A percentile compares a stretch with the other conserved stretches of the same genome.
Conservation (phyloP, 2,329 filamentous ascomycete genomes). For the Fusarium sarcochroum region DNA sequence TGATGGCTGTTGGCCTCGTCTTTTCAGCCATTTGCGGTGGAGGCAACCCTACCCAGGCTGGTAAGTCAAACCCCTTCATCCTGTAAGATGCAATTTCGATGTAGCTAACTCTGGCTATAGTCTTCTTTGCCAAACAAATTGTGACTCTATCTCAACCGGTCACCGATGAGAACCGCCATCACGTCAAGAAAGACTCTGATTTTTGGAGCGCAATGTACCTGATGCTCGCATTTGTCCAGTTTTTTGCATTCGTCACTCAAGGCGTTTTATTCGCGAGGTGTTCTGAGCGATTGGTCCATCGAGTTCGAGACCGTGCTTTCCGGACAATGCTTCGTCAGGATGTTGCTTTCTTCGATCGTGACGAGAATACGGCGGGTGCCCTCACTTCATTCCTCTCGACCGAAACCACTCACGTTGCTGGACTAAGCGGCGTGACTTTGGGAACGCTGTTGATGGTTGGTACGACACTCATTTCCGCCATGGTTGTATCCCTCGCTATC, state of each 20-base stretch:
- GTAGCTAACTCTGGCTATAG: constrained; percentile 62
- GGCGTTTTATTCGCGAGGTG: constrained; percentile 85
- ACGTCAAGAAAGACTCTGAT: constrained; percentile 78
- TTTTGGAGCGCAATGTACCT: constrained; percentile 94
- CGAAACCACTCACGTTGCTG: constrained; percentile 89
- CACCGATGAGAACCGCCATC: constrained; percentile 62
- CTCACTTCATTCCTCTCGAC: constrained; percentile 91
- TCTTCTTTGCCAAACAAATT: constrained; percentile 93
- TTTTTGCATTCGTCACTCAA: constrained; percentile 77
- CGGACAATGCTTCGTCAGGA: constrained; percentile 92
- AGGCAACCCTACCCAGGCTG: constrained; percentile 75
- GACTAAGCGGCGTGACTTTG: constrained; percentile 88
- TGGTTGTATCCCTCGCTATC: constrained; percentile 78
- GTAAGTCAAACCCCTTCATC: constrained; percentile 34
- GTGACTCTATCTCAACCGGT: constrained; percentile 72
- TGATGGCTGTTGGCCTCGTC: constrained; percentile 80
- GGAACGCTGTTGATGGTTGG: constrained; percentile 86
- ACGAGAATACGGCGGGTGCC: constrained; percentile 90
- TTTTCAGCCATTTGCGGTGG: constrained; percentile 84
- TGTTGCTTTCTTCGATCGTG: constrained; percentile 89
- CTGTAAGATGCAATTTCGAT: neutral
- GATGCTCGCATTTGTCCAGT: constrained; percentile 82
- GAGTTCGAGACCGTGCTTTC: constrained; percentile 87
- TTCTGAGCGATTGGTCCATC: constrained; percentile 87
- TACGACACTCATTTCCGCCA: constrained; percentile 83